Evolutionary conservation across 2,329 filamentous ascomycete species (phyloP), one percentile per base, ranked within the genome.

Genomic region (Aspergillus fructus): DNA sequence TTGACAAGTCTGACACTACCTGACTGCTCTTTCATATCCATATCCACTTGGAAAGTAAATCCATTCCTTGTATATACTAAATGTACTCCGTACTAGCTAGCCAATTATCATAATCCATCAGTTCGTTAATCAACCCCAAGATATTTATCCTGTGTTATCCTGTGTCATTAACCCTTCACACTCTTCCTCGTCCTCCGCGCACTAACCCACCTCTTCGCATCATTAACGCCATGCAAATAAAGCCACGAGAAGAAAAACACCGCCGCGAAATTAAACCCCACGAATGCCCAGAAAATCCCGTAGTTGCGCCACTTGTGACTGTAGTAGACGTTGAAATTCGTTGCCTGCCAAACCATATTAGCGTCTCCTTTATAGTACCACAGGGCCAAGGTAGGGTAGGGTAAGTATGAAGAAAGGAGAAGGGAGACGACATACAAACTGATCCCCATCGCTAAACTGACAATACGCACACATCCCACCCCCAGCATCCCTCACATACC

Each of bases 261-360:
- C 0, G 79, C 69, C 0, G 70, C 62, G 56, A 86, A 89, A 60
- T 90, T 89, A 66, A 89, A 89, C 1, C 81, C 68, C 19, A 87
- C 83, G 64, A 83, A 90, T 0, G 77, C 84, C 68, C 80, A 85
- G 62, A 88, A 85, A 51, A 89, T 84, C 2, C 86, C 81, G 71
- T 88, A 89, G 58, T 89, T 76, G 11, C 86, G 74, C 88, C 87
- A 90, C 47, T 86, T 85, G 51, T 88, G 71, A 1, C 70, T 70
- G 47, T 87, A 85, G 49, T 78, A 84, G 7, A 89, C 78, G 63
- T 85, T 87, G 66, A 90, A 86, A 1, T 77, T 74, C 0, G 68
- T 69, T 0, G 71, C 68, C 67, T 75, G n/a, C 37, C 8, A 30
- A 11, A 30, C n/a, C 3, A 15, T 40, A 40, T 40, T 40, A 40